A percentile compares a stretch with the other conserved stretches of the same genome.
These are phyloP conservation scores for Kodamaea arcana DNA, from an alignment of 1,139 yeast species.

Conservation along the genomic window DNA sequence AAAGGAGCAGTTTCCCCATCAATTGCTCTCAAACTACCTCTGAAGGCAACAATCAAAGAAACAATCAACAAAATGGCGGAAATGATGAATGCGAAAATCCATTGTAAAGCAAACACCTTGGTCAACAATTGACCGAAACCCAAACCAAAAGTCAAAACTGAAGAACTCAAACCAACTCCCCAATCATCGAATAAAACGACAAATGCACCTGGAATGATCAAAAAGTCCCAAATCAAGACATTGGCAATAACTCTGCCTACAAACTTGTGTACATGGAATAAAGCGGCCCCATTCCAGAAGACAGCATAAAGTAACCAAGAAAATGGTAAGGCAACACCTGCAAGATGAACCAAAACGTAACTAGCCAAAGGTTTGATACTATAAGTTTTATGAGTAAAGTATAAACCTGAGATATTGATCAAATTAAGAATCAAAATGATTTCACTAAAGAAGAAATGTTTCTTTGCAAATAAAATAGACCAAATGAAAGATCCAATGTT, in stretches of 20 bases:
- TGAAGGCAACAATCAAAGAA: constrained; percentile 41
- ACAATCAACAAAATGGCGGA: constrained; percentile 50
- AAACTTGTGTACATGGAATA: constrained; percentile 52
- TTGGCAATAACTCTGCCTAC: constrained; percentile 69
- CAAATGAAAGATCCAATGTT: constrained; percentile 59
- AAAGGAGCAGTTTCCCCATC: constrained; percentile 7
- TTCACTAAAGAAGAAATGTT: constrained; percentile 54
- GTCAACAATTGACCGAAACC: constrained; percentile 68
- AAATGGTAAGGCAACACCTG: constrained; percentile 66
- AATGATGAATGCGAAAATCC: constrained; percentile 76
- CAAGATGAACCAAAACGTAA: constrained; percentile 58
- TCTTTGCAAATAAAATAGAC: constrained; percentile 56
- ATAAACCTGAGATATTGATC: constrained; percentile 52
- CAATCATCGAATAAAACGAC: constrained; percentile 64
- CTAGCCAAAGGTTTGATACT: constrained; percentile 46
- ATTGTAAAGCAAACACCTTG: constrained; percentile 71
- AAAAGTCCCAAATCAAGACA: constrained; percentile 72
- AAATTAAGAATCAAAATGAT: constrained; percentile 55
- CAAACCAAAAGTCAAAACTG: constrained; percentile 58
- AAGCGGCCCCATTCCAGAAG: constrained; percentile 82
- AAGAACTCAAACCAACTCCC: constrained; percentile 59
- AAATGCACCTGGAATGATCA: constrained; percentile 59
- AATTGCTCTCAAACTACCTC: constrained; percentile 13
- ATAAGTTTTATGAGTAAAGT: constrained; percentile 59
- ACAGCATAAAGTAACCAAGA: constrained; percentile 70